A percentile compares a stretch with the other conserved stretches of the same genome.
Conservation (phyloP, 768 basidiomycete species). For the Trichaptum fuscoviolaceum region DNA sequence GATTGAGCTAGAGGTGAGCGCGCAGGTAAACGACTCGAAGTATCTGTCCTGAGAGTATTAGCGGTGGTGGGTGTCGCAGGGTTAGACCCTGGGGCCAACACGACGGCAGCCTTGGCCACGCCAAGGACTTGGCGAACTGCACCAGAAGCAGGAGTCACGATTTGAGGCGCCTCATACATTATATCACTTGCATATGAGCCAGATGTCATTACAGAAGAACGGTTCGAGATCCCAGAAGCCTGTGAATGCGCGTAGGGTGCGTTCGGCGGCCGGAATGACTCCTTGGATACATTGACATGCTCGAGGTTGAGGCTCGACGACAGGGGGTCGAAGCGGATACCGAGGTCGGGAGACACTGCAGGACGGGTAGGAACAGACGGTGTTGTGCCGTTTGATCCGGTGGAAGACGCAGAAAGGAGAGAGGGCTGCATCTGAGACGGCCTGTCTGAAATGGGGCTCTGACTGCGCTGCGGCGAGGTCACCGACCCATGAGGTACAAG, state of each 20-base stretch:
- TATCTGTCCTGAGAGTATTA: neutral
- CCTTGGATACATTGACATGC: slow-evolving; percentile 55
- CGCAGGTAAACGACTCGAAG: slow-evolving; percentile 32
- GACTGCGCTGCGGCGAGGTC: neutral
- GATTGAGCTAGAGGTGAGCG: slow-evolving; percentile 66
- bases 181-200: slow-evolving; percentile 76
- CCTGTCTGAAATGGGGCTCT: neutral
- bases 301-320: slow-evolving; percentile 43
- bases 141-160: slow-evolving; percentile 62
- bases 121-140: slow-evolving; percentile 65
- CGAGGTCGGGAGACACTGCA: slow-evolving; percentile 52
- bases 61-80: slow-evolving; percentile 24
- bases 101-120: slow-evolving; percentile 74
- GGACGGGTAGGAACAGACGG: slow-evolving; percentile 38
- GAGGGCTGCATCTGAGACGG: neutral
- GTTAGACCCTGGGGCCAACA: slow-evolving; percentile 46
- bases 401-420: slow-evolving; percentile 22
- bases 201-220: slow-evolving; percentile 68
- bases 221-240: slow-evolving; percentile 44
- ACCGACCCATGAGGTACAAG: slow-evolving; percentile 59
- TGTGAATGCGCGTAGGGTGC: slow-evolving; percentile 42
- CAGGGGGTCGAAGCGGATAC: slow-evolving; percentile 15
- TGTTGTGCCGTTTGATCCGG: slow-evolving; percentile 19
- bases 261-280: slow-evolving; percentile 34
- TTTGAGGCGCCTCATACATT: slow-evolving; percentile 76